These are phyloP conservation scores for Chrysosporium keratinophilum DNA, from an alignment of 2,329 filamentous ascomycete species.

Conservation along the genomic window DNA sequence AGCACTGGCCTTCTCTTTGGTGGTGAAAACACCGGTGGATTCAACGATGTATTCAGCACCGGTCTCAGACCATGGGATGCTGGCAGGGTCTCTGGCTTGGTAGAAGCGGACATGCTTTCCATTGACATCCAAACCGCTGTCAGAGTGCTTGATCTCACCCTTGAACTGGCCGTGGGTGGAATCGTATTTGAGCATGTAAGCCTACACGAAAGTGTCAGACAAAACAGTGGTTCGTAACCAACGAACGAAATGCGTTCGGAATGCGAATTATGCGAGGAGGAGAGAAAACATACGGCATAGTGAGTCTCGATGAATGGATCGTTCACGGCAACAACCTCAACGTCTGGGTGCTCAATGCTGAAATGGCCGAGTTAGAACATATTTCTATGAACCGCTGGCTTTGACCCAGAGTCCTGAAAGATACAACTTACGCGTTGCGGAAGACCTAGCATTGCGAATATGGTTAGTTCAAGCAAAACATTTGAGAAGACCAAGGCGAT, in stretches of 20 bases:
- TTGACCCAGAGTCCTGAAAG: neutral
- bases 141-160: constrained; percentile 67
- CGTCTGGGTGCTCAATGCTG: constrained; percentile 71
- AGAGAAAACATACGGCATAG: constrained; percentile 70
- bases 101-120: constrained; percentile 94
- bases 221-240: constrained; percentile 5
- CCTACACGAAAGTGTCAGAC: constrained; percentile 42
- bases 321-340: constrained; percentile 94
- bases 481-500: neutral
- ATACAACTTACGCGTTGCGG: constrained; percentile 72
- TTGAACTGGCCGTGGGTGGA: constrained; percentile 95
- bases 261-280: neutral
- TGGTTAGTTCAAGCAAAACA: constrained; percentile 19
- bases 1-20: constrained; percentile 84
- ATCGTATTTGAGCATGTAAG: constrained; percentile 99
- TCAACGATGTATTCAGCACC: constrained; percentile 91
- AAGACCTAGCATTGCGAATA: constrained; percentile 53
- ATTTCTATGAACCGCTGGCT: neutral
- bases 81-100: constrained; percentile 77
- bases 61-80: constrained; percentile 81
- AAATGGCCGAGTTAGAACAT: neutral
- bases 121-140: constrained; percentile 70
- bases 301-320: constrained; percentile 97
- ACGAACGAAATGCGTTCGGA: neutral
- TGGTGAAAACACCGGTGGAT: constrained; percentile 99